phyloP scores from a whole-genome alignment of 805 yeast genomes.

The Candida nemodendra region DNA sequence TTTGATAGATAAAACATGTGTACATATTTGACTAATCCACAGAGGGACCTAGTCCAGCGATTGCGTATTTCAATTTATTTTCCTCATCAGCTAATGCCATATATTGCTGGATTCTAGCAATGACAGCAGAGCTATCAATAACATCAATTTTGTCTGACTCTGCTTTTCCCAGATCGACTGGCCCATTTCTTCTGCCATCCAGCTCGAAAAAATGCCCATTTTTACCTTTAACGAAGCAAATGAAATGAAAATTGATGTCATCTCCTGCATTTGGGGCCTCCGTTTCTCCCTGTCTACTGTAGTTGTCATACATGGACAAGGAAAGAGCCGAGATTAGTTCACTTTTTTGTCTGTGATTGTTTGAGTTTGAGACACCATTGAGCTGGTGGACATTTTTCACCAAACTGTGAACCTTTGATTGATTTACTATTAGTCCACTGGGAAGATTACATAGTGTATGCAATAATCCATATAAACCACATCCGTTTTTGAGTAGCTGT shows the following conservation, averaged over 20 bases:
- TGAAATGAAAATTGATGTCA: slow-evolving; percentile 69
- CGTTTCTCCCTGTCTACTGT: slow-evolving; percentile 58
- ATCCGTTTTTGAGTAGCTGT: slow-evolving; percentile 84
- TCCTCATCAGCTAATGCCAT: slow-evolving; percentile 60
- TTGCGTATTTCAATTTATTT: slow-evolving; percentile 64
- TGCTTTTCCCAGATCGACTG: slow-evolving; percentile 55
- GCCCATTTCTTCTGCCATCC: slow-evolving; percentile 85
- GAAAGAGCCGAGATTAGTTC: slow-evolving; percentile 29
- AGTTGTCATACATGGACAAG: slow-evolving; percentile 38
- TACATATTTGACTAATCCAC: slow-evolving; percentile 31
- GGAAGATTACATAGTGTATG: slow-evolving; percentile 56
- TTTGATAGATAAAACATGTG: slow-evolving; percentile 1
- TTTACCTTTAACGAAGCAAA: slow-evolving; percentile 59
- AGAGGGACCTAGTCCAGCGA: slow-evolving; percentile 71
- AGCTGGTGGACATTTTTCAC: slow-evolving; percentile 6
- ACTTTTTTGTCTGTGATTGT: slow-evolving; percentile 23
- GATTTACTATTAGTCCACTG: slow-evolving; percentile 40
- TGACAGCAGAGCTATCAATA: slow-evolving; percentile 49
- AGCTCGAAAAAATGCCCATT: slow-evolving; percentile 71
- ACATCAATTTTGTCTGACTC: slow-evolving; percentile 42
- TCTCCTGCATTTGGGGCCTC: slow-evolving; percentile 60
- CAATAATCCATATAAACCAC: slow-evolving; percentile 87
- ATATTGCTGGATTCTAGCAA: slow-evolving; percentile 61
- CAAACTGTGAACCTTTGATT: slow-evolving; percentile 30
- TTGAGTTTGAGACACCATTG: slow-evolving; percentile 18